These are phyloP conservation scores for Myxozyma kluyveri DNA, from an alignment of 805 yeast species.

Conservation along the genomic window DNA sequence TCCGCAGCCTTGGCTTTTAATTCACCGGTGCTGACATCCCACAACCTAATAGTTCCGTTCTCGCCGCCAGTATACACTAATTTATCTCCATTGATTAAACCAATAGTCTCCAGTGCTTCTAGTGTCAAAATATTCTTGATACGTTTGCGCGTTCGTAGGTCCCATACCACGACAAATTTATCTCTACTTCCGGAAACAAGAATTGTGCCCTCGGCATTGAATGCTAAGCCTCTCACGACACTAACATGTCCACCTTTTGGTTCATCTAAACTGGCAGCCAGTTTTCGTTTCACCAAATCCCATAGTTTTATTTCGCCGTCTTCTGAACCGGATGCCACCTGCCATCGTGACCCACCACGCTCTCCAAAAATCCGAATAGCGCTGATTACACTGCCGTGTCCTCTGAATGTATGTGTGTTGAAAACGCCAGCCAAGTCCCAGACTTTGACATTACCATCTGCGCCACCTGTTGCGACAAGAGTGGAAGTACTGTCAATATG, in stretches of 20 bases:
- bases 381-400: conserved; percentile 88
- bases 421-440: conserved; percentile 89
- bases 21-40: conserved; percentile 54
- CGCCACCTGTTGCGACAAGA: conserved; percentile 87
- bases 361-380: conserved; percentile 73
- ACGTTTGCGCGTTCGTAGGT: conserved; percentile 53
- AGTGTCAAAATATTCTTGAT: conserved; percentile 66
- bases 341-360: conserved; percentile 63
- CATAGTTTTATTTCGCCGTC: conserved; percentile 56
- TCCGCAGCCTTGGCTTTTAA: conserved; percentile 46
- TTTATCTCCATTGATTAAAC: conserved; percentile 32
- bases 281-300: conserved; percentile 69
- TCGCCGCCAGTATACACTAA: conserved; percentile 75
- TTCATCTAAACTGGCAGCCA: conserved; percentile 48
- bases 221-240: conserved; percentile 82
- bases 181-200: conserved; percentile 89
- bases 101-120: conserved; percentile 46
- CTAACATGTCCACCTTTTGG: conserved; percentile 63
- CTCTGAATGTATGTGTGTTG: conserved; percentile 84
- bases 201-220: conserved; percentile 50
- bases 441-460: conserved; percentile 87
- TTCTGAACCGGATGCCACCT: conserved; percentile 69
- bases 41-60: conserved; percentile 61
- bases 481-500: conserved; percentile 78
- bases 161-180: conserved; percentile 63